phyloP scores from a whole-genome alignment of 352 stramenopile genomes.

The Globisporangium yorkense region DNA sequence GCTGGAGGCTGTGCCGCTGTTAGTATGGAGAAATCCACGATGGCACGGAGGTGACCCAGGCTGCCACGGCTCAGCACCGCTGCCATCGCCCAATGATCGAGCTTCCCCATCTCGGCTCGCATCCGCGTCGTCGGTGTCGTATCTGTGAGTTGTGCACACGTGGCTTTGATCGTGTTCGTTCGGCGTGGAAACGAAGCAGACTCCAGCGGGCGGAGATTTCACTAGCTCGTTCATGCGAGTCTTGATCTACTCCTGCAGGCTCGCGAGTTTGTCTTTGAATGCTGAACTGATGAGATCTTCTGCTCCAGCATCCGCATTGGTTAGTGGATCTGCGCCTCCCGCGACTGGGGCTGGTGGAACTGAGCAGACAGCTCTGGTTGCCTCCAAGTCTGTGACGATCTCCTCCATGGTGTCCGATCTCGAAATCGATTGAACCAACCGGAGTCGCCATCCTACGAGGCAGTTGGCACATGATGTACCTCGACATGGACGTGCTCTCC shows the following conservation, averaged over 20 bases:
- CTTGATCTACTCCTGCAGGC: background rate
- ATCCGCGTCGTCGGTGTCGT: too few relatives aligned
- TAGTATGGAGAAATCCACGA: background rate
- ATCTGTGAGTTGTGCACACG: background rate
- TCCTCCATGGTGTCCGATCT: too few relatives aligned
- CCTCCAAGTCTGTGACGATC: too few relatives aligned
- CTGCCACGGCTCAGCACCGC: background rate
- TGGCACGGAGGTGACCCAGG: background rate
- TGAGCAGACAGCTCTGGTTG: too few relatives aligned
- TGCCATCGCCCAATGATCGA: background rate
- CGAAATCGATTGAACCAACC: too few relatives aligned
- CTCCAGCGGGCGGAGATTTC: background rate
- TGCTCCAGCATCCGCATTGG: too few relatives aligned
- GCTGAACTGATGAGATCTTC: too few relatives aligned
- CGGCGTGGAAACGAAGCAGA: background rate
- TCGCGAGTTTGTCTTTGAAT: background rate
- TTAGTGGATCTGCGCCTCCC: too few relatives aligned
- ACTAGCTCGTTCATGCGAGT: background rate
- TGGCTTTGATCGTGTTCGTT: background rate
- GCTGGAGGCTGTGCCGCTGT: background rate
- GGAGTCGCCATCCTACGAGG: too few relatives aligned
- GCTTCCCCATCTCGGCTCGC: background rate
- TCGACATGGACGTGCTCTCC: too few relatives aligned
- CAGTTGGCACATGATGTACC: too few relatives aligned
- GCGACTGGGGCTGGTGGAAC: too few relatives aligned